These are phyloP conservation scores for Centrapalus pauciflorus DNA, from an alignment of 129 eudicot genomes.

Conservation along the genomic window DNA sequence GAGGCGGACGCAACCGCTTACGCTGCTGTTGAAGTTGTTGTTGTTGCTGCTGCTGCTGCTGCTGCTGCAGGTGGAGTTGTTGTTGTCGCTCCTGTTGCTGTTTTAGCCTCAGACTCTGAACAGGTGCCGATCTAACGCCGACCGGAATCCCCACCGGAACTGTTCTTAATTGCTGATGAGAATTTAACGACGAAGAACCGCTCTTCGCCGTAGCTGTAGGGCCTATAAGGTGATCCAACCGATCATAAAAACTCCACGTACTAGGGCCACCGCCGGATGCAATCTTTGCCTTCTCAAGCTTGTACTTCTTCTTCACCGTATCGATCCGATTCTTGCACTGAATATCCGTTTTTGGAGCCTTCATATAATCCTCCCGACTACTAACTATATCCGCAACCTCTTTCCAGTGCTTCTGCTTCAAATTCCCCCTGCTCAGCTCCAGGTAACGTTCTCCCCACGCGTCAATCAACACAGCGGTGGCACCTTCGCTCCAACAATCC, in stretches of 20 bases:
- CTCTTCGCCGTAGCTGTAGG: slow-evolving; percentile 33
- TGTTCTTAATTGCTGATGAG: slow-evolving; percentile 17
- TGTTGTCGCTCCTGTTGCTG: slow-evolving; percentile 35
- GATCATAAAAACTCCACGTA: slow-evolving; percentile 68
- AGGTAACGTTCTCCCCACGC: slow-evolving; percentile 93
- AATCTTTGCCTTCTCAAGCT: slow-evolving; percentile 69
- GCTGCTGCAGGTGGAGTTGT: slow-evolving; percentile 5
- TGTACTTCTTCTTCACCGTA: slow-evolving; percentile 86
- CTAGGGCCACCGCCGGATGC: slow-evolving; percentile 55
- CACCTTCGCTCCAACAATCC: slow-evolving; percentile 98
- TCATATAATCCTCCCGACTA: slow-evolving; percentile 49
- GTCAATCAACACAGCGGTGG: slow-evolving; percentile 77
- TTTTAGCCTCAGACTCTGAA: slow-evolving; percentile 30
- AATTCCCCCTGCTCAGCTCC: slow-evolving; percentile 76
- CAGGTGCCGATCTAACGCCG: slow-evolving; percentile 55
- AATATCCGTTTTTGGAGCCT: slow-evolving; percentile 70
- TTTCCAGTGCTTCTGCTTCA: slow-evolving; percentile 86
- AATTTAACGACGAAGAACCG: slow-evolving; percentile 13
- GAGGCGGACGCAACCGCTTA: slow-evolving; percentile 32
- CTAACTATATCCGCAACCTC: slow-evolving; percentile 83
- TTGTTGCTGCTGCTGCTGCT: slow-evolving; percentile 17
- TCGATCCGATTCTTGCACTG: slow-evolving; percentile 92
- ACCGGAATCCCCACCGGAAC: slow-evolving; percentile 81
- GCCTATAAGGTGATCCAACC: slow-evolving; percentile 62
- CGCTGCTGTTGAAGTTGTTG: slow-evolving; percentile 25